Evolutionary conservation across 768 basidiomycete species (phyloP).

Genomic region (Tricholoma furcatifolium): DNA sequence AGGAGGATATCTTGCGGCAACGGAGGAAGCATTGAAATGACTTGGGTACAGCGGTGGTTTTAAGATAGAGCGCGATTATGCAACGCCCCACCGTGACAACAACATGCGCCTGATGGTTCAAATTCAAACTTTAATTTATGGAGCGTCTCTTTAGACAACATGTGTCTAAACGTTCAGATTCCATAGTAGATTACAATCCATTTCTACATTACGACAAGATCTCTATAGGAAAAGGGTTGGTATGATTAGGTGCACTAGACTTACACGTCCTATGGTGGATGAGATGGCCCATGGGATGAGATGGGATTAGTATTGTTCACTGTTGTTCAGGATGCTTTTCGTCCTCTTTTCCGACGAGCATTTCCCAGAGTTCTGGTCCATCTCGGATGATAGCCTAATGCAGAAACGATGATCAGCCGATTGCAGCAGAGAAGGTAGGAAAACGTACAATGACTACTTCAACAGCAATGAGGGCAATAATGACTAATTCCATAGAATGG

Average conservation of each 20-base stretch:
- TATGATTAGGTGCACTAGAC: background rate
- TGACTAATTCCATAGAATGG: slow-evolving; percentile 94
- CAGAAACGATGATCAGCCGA: background rate
- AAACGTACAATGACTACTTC: slow-evolving; percentile 85
- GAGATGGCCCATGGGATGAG: background rate
- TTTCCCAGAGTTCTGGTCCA: slow-evolving; percentile 73
- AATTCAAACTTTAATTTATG: too few relatives aligned
- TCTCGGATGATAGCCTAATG: slow-evolving; percentile 71
- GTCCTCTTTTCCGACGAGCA: slow-evolving; percentile 37
- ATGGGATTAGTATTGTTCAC: background rate
- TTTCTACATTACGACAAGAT: background rate
- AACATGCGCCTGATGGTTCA: too few relatives aligned
- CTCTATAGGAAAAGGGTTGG: too few relatives aligned
- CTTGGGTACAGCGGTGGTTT: too few relatives aligned
- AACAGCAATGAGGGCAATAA: slow-evolving; percentile 91
- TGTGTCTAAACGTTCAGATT: too few relatives aligned
- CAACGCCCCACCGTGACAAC: too few relatives aligned
- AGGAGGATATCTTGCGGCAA: too few relatives aligned
- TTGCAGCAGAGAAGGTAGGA: background rate
- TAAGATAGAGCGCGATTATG: too few relatives aligned
- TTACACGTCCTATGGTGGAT: background rate
- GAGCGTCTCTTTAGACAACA: too few relatives aligned
- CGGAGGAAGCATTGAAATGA: too few relatives aligned
- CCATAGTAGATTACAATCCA: too few relatives aligned
- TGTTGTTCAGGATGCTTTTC: slow-evolving; percentile 11